These are phyloP conservation scores for Yamadazyma paraphyllophila DNA, from an alignment of 805 yeast genomes.

Conservation along the genomic window DNA sequence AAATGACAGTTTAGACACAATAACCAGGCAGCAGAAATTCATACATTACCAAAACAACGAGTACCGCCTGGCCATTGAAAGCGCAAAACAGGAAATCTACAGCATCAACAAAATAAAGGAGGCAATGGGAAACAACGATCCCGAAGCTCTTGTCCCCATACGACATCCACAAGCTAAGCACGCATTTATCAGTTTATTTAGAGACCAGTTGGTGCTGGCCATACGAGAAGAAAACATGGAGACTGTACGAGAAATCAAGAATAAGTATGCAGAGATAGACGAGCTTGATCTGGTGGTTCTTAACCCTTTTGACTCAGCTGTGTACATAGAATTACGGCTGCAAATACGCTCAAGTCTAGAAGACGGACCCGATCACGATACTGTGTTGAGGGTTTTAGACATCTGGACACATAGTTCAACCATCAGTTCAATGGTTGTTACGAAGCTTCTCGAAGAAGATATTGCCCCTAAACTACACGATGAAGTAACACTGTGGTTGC, in stretches of 20 bases:
- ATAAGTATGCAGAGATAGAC: conserved; percentile 2
- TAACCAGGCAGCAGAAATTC: conserved; percentile 13
- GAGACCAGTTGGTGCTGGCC: neutral
- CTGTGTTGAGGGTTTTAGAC: conserved; percentile 14
- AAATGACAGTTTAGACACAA: conserved; percentile 15
- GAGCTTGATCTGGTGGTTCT: conserved; percentile 5
- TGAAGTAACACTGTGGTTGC: conserved; percentile 17
- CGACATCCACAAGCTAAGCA: conserved; percentile 8
- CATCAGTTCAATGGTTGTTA: neutral
- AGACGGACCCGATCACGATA: conserved; percentile 5
- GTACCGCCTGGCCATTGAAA: neutral
- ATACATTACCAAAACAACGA: conserved; percentile 10
- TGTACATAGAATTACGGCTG: conserved; percentile 10
- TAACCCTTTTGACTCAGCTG: conserved; percentile 21
- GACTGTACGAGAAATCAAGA: neutral
- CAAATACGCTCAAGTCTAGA: neutral
- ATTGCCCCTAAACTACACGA: conserved; percentile 18
- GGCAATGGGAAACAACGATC: conserved; percentile 1
- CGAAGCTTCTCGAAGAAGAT: conserved; percentile 16
- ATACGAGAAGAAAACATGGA: neutral
- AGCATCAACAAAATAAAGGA: neutral
- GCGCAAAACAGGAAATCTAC: neutral
- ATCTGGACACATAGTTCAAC: conserved; percentile 15
- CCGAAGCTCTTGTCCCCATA: conserved; percentile 1
- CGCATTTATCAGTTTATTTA: conserved; percentile 6